Conservation (phyloP, 257 asterid species). For the Oldenlandia corymbosa region DNA sequence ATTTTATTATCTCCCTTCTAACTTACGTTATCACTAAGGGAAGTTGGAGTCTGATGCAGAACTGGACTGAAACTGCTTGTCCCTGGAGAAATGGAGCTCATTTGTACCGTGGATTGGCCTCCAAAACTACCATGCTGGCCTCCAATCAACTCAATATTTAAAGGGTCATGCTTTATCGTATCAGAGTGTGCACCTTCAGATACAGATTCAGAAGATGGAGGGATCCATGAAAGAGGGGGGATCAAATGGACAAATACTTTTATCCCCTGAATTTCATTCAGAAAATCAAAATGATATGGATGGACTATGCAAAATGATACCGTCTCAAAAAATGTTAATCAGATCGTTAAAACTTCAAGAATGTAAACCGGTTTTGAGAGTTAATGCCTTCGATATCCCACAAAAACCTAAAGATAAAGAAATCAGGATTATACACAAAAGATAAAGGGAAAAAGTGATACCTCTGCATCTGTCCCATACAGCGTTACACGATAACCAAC, state of each 20-base stretch:
- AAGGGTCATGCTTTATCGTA: neutral
- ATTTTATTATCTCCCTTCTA: too few relatives aligned
- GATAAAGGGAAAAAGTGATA: slow-evolving; percentile 18
- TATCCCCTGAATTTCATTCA: too few relatives aligned
- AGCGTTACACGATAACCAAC: slow-evolving; percentile 80
- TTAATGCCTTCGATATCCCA: neutral
- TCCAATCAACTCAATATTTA: neutral
- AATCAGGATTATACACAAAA: neutral
- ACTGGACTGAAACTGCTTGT: slow-evolving; percentile 5
- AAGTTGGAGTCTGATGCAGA: slow-evolving; percentile 28
- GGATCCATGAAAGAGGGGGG: too few relatives aligned
- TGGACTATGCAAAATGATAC: too few relatives aligned
- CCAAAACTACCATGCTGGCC: neutral
- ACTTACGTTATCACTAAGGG: too few relatives aligned
- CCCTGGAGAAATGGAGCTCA: slow-evolving; percentile 28
- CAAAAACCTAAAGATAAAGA: neutral
- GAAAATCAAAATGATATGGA: too few relatives aligned
- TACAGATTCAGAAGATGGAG: too few relatives aligned
- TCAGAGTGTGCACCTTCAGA: slow-evolving; percentile 2
- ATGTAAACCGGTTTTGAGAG: neutral
- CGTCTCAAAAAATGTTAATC: too few relatives aligned
- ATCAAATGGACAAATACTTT: too few relatives aligned
- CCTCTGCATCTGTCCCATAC: slow-evolving; percentile 96
- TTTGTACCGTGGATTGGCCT: too few relatives aligned
- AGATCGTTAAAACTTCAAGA: too few relatives aligned